phyloP scores from a whole-genome alignment of 441 rosid species.

The Gossypium lobatum region DNA sequence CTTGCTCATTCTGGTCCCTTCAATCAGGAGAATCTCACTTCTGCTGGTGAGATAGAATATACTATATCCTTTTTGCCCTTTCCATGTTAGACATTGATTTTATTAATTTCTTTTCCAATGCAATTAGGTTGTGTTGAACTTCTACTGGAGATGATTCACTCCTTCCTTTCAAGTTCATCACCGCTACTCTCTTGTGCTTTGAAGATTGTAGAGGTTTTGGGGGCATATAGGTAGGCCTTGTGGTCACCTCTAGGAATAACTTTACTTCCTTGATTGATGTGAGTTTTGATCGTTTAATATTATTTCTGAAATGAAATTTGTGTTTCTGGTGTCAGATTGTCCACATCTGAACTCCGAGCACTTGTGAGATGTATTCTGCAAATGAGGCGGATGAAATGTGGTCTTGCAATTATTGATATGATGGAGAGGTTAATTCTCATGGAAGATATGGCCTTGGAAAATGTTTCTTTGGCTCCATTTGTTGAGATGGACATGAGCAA shows the following conservation, averaged over 20 bases:
- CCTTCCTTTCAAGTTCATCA: slow-evolving; percentile 87
- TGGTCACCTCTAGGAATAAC: slow-evolving; percentile 12
- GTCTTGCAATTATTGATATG: slow-evolving; percentile 79
- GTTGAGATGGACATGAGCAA: slow-evolving; percentile 79
- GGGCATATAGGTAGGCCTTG: slow-evolving; percentile 75
- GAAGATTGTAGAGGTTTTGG: slow-evolving; percentile 97
- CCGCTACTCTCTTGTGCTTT: slow-evolving; percentile 71
- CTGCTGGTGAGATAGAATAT: slow-evolving; percentile 68
- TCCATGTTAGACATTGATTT: slow-evolving; percentile 15
- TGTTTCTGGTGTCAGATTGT: slow-evolving; percentile 67
- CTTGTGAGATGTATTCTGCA: slow-evolving; percentile 84
- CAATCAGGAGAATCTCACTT: slow-evolving; percentile 95
- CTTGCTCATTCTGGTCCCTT: slow-evolving; percentile 91
- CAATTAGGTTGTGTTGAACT: slow-evolving; percentile 91
- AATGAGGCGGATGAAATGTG: slow-evolving; percentile 73
- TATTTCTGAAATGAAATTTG: slow-evolving; percentile 21
- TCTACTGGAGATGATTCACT: slow-evolving; percentile 83
- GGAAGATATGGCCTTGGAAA: slow-evolving; percentile 61
- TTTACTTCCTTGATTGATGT: slow-evolving; percentile 11
- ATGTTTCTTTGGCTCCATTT: slow-evolving; percentile 73
- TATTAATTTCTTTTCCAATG: slow-evolving; percentile 6
- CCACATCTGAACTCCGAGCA: slow-evolving; percentile 85
- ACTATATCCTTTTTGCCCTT: neutral
- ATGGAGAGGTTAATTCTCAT: slow-evolving; percentile 68
- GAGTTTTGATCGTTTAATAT: slow-evolving; percentile 11